Evolutionary conservation across 495 filamentous ascomycete genomes (phyloP).

Genomic region (Pyronema domesticum): DNA sequence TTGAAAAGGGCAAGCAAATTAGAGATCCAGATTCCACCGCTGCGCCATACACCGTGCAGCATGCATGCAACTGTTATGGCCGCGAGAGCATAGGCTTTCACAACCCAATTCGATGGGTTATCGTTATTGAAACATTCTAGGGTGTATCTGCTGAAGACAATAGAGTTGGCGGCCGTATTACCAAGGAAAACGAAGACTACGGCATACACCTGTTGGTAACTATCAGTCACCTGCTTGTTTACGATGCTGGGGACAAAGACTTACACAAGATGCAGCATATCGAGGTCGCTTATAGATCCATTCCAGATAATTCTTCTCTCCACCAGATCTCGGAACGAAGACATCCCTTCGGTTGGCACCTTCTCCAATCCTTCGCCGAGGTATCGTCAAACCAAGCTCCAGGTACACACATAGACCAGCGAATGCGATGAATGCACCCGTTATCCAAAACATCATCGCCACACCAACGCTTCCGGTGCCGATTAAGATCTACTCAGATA

Average conservation of each 20-base stretch:
- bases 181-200: slow-evolving; percentile 33
- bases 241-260: background rate
- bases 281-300: slow-evolving; percentile 27
- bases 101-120: slow-evolving; percentile 13
- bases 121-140: slow-evolving; percentile 20
- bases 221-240: no score
- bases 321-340: slow-evolving; percentile 32
- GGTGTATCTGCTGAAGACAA: slow-evolving; percentile 29
- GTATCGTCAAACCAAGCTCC: slow-evolving; percentile 30
- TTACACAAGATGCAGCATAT: slow-evolving; percentile 30
- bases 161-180: slow-evolving; percentile 33
- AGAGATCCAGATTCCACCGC: slow-evolving; percentile 34
- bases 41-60: slow-evolving; percentile 32
- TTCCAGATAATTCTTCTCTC: slow-evolving; percentile 36
- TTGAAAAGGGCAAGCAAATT: slow-evolving; percentile 36
- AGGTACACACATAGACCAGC: slow-evolving; percentile 34
- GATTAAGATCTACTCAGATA: slow-evolving; percentile 25
- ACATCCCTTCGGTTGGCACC: slow-evolving; percentile 12
- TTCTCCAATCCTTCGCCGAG: slow-evolving; percentile 23
- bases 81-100: slow-evolving; percentile 30
- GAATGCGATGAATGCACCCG: slow-evolving; percentile 26
- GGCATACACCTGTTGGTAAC: slow-evolving; percentile 35
- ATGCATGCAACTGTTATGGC: slow-evolving; percentile 29
- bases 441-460: slow-evolving; percentile 28
- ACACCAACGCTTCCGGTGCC: slow-evolving; percentile 33